These are phyloP conservation scores for Plantago coronopus DNA, from an alignment of 305 asterid genomes.

Conservation along the genomic window DNA sequence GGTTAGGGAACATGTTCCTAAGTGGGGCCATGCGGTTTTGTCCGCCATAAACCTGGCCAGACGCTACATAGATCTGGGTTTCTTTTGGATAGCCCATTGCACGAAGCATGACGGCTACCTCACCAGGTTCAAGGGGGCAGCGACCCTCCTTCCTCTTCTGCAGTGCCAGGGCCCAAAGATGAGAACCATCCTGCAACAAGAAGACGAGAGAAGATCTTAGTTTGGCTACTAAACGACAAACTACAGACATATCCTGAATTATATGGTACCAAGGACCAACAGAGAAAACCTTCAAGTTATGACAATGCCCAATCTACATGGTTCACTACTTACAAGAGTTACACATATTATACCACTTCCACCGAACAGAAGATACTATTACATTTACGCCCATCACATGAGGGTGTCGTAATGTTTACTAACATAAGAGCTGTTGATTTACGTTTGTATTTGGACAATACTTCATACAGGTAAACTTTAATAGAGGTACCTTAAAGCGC, in stretches of 20 bases:
- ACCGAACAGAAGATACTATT: not conserved
- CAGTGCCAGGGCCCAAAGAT: constrained; percentile 91
- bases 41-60: constrained; percentile 98
- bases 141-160: constrained; percentile 99
- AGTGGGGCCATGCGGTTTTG: constrained; percentile 99
- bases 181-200: constrained; percentile 84
- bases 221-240: constrained; percentile 7
- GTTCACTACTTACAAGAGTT: no score
- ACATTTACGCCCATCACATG: not conserved
- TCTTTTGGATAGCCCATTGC: constrained; percentile 98
- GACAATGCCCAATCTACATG: not conserved
- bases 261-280: no score
- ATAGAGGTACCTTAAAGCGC: constrained; percentile 71
- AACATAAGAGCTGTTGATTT: not conserved
- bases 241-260: not conserved
- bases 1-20: constrained; percentile 98
- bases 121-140: constrained; percentile 98
- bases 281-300: not conserved
- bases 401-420: not conserved
- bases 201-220: constrained; percentile 15
- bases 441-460: not conserved
- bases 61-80: constrained; percentile 95
- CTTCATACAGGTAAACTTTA: not conserved
- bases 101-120: constrained; percentile 97
- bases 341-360: not conserved